Base-by-base conservation (phyloP, 352 stramenopile species). In the Phytophthora brassicae region DNA sequence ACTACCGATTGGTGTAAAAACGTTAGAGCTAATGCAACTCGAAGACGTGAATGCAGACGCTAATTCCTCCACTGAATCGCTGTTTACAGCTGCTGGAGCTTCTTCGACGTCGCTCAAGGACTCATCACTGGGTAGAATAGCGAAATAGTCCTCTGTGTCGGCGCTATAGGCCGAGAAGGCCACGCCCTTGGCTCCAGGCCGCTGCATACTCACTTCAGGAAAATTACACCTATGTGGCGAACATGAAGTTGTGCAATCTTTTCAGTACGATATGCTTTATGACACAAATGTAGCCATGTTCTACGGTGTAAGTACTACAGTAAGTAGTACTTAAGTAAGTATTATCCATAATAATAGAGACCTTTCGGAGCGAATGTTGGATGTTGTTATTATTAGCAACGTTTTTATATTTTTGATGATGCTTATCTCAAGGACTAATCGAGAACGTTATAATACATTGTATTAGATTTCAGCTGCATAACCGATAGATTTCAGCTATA, bases 91-190 rank as follows among this genome's bases (percentile, higher is more conserved):
- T 22, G 41, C 22, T 47, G 57, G 46, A 28, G 44, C 58, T 2
- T 68, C 61, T 23, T 82, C 72, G 0, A 50, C 64, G 42, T 73
- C 70, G 29, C 65, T 79, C 35, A 73, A 60, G 33, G 81, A 83
- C 35, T 84, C 77, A 19, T 88, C 81, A 56, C 78, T 90, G 4
- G 81, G 78, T 36, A 87, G 33, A n/a, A 75, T 74, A 16, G 77
- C 55, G 55, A 78, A 83, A 68, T 86, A 90, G 60, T 90, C 81
- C 26, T 90, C 81, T 5, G 64, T 75, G 45, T 53, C 48, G 20
- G 47, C 57, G 43, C 17, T 66, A 22, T 68, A 66, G 38, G 57
- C 53, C 29, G 67, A 69, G 53, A 75, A 69, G 9, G 67, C 55
- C n/a, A 75, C 57, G 38, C 47, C 67, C 39, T 55, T 17, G 12